Evolutionary conservation across 345 rosid genomes (phyloP), one percentile per base, ranked within the genome.

Genomic region (Raphanus raphanistrum): DNA sequence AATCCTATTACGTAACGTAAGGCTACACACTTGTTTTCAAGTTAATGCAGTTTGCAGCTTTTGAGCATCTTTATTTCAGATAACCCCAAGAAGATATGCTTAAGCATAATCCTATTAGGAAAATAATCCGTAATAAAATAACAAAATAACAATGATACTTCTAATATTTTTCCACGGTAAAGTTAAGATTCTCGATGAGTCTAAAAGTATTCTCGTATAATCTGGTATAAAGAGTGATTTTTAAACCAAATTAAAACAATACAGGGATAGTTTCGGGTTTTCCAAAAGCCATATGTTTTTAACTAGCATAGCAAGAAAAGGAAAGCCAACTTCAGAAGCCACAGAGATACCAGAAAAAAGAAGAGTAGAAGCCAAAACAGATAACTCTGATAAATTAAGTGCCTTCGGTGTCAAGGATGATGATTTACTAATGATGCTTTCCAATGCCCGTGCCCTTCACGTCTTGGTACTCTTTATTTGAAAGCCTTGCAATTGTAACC

Each of bases 31-130:
- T 28, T 32, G 35, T 32, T 5, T 32, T 32, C 35, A 5, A 5
- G 35, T 15, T 58, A 60, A 25, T 48, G 68, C 29, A 32, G 6
- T 71, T 68, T 13, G 54, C 76, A 57, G 67, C 72, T 78, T 78
- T 71, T 41, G 0, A 57, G 5, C 27, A 68, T 67, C 3, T 11
- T 27, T 66, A 41, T 16, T 67, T 17, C 26, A 66, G 67, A 68
- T 68, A 31, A 27, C 5, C 5, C 16, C n/a, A 55, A 41, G 32
- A 35, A 9, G 10, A 59, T 26, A 61, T 28, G 45, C 45, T 71
- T 31, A 31, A 36, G 28, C 43, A 31, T 68, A 15, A 61, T n/a
- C 29, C 15, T 21, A 21, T 45, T 59, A 13, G 26, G 1, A 16
- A 45, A 45, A 58, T 3, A 26, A 25, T 3, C 50, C 58, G 15